These are phyloP conservation scores for Phanerochaete sordida DNA, from an alignment of 768 basidiomycete species.

Conservation along the genomic window DNA sequence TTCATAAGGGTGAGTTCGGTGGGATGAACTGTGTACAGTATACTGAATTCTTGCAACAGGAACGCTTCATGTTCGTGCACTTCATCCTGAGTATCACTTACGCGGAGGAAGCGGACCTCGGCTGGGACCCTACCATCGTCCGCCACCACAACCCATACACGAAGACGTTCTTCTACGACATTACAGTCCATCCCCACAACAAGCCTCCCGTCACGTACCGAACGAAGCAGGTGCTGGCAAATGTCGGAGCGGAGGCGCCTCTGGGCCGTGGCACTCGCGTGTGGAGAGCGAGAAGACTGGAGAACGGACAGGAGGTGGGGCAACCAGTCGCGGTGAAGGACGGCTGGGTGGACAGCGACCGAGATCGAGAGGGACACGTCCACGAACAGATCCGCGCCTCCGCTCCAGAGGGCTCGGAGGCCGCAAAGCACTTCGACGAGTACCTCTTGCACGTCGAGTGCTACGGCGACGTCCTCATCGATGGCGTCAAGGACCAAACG, in stretches of 20 bases:
- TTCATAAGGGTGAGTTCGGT: constrained; percentile 1
- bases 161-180: not conserved
- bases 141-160: too few relatives aligned
- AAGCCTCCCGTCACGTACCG: not conserved
- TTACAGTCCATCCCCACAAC: not conserved
- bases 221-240: not conserved
- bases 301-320: not conserved
- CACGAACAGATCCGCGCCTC: not conserved
- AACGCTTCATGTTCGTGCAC: too few relatives aligned
- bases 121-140: too few relatives aligned
- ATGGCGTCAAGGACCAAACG: not conserved
- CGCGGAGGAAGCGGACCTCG: too few relatives aligned
- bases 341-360: constrained; percentile 7
- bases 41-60: not conserved
- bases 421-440: not conserved
- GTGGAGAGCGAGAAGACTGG: not conserved
- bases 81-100: too few relatives aligned
- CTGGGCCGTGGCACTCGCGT: constrained; percentile 9
- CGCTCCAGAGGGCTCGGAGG: not conserved
- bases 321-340: constrained; percentile 9
- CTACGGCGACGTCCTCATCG: not conserved
- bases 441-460: not conserved
- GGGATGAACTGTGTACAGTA: not conserved
- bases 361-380: not conserved
- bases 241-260: not conserved